Base-by-base conservation (phyloP, 371 early-diverging fungal genomes). In the Mucor mucedo region DNA sequence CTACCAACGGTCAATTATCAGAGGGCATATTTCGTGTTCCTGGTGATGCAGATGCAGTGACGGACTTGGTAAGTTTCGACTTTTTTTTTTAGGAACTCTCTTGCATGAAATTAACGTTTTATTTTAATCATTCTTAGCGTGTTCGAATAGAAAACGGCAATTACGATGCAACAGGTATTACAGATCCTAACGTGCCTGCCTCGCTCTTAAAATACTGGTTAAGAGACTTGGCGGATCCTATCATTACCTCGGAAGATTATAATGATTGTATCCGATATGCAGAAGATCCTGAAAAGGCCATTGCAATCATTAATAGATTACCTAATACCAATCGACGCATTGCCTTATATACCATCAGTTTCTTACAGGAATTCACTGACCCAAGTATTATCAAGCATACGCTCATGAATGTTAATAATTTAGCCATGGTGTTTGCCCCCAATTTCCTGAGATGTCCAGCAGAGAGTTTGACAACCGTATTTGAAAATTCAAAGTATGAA, bases 21-120 rank as follows among this genome's bases (percentile, higher is more conserved):
- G 97, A 98, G 72, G 98, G 98, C n/a, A 95, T 98, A 30, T 98
- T 98, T 71, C 90, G 98, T 58, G 94, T 98, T 21, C 95, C 98
- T 14, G 98, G 96, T 16, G 96, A 97, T 74, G 89, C 89, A 16
- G 98, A 97, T 54, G 83, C 83, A 11, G 95, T 97, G 2, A 87
- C 93, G 13, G 85, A 86, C 48, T 69, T 93, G 85, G 92, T 92
- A 80, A 52, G 13, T n/a, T 35, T 5, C 59, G 0, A 13, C 0
- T 52, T 2, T 35, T 35, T 35, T 35, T 1, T 35, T 35, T 35
- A 21, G 21, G 21, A 21, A 21, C 35, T 35, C 35, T 21, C 35
- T 1, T 35, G 35, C 35, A 35, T 35, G 35, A 4, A 35, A 4
- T 35, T 35, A 8, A 35, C 16, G 5, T 16, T 10, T 41, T 41